Base-by-base conservation (phyloP, 768 basidiomycete species). In the Boletus patriciae region DNA sequence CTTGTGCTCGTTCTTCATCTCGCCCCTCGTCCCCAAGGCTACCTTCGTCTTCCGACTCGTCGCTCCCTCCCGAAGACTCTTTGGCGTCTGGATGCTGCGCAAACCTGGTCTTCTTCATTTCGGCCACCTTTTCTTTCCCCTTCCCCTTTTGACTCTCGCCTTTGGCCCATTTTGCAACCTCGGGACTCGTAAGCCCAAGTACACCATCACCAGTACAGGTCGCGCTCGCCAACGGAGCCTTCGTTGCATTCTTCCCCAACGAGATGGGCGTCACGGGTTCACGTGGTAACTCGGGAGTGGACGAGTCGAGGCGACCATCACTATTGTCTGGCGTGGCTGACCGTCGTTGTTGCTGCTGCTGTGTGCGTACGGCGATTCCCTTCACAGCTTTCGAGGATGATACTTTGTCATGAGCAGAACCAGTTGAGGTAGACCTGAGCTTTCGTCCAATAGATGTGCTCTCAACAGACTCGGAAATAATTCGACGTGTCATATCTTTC, bases 141-240 rank as follows among this genome's bases (percentile, higher is more conserved):
- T 65, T 68, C 19, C 56, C 65, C 33, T 75, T 73, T 10, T 50
- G 65, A 46, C 73, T 71, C 19, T 77, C 78, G 9, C 76, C 77
- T 43, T 70, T 69, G n/a, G 80, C 74, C 84, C 84, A 81, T 29
- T 66, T 67, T 55, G 78, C 76, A 16, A 82, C 76, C 53, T 85
- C 83, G 4, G 83, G 84, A 21, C 80, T 80, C 5, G 76, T 78
- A n/a, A 82, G 69, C 16, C 79, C 78, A 18, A 81, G 66, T 16
- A 79, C 69, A 7, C 62, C 71, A 59, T 74, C 58, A 25, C 57
- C 55, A 16, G 47, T 54, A 31, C 53, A 40, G 12, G 42, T 45
- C 21, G 43, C 43, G 27, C 52, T 62, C 13, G 43, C 50, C 6
- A 42, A 21, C 6, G 58, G 59, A 38, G 53, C 25, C 40, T 52